Conservation (phyloP, 305 asterid species). For the Fraxinus albicans region DNA sequence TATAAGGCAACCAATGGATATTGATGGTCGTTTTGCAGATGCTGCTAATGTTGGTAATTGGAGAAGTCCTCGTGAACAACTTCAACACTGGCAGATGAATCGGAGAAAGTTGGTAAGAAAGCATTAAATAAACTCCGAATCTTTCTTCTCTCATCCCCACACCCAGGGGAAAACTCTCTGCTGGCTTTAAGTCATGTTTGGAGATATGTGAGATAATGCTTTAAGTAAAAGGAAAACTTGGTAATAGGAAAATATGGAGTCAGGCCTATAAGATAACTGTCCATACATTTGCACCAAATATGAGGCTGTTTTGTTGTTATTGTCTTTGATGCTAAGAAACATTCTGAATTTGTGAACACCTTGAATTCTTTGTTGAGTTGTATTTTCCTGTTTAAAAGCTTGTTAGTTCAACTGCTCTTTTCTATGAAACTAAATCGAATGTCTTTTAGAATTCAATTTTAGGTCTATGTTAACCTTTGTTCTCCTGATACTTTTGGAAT, state of each 20-base stretch:
- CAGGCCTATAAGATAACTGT: neutral
- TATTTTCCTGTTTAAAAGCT: neutral
- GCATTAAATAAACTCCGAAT: neutral
- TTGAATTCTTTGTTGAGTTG: neutral
- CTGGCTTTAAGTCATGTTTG: neutral
- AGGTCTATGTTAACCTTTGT: neutral
- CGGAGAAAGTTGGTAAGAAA: constrained; percentile 86
- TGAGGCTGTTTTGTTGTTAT: neutral
- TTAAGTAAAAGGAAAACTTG: neutral
- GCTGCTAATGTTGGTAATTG: constrained; percentile 60
- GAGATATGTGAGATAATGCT: neutral
- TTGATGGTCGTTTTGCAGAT: constrained; percentile 74
- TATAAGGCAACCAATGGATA: constrained; percentile 76
- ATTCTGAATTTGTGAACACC: neutral
- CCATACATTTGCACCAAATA: neutral
- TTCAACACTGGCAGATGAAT: constrained; percentile 97
- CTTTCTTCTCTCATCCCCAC: neutral
- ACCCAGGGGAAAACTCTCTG: neutral
- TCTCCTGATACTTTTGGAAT: neutral
- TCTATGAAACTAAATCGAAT: neutral
- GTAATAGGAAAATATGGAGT: neutral
- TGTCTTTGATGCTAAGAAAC: neutral
- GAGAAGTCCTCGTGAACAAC: constrained; percentile 82
- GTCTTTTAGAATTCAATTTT: neutral
- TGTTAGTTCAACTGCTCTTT: neutral